phyloP scores from a whole-genome alignment of 345 rosid species.

The Dipteronia dyeriana region DNA sequence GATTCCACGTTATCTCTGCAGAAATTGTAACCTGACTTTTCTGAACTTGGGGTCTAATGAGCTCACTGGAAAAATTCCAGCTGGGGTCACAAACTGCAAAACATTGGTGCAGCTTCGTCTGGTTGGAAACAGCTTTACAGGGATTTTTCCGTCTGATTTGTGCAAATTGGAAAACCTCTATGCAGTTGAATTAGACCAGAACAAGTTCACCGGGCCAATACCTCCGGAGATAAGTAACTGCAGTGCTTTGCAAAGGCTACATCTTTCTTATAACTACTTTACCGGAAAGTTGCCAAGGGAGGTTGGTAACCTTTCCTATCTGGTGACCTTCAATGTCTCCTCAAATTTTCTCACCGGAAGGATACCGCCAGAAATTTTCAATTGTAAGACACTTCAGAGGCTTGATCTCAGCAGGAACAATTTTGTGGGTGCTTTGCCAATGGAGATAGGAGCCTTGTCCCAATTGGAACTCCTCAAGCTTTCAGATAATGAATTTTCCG shows the following conservation, averaged over 20 bases:
- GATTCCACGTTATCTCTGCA: conserved; percentile 68
- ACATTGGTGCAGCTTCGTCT: conserved; percentile 69
- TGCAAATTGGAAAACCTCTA: conserved; percentile 66
- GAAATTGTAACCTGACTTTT: conserved; percentile 49
- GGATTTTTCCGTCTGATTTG: conserved; percentile 62
- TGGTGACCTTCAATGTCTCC: conserved; percentile 76
- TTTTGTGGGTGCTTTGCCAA: conserved; percentile 59
- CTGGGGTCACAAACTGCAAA: conserved; percentile 56
- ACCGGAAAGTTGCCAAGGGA: conserved; percentile 67
- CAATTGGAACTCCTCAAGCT: conserved; percentile 88
- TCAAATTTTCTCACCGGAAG: conserved; percentile 67
- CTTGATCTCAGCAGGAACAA: conserved; percentile 76
- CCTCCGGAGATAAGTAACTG: conserved; percentile 69
- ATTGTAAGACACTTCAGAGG: conserved; percentile 77
- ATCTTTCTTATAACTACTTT: conserved; percentile 63
- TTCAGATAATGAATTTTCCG: conserved; percentile 66
- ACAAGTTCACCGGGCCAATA: conserved; percentile 68
- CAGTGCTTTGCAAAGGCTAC: conserved; percentile 63
- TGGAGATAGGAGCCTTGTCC: conserved; percentile 60
- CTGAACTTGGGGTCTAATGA: conserved; percentile 70
- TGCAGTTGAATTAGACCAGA: conserved; percentile 69
- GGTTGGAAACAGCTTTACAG: conserved; percentile 55
- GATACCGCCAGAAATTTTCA: conserved; percentile 67
- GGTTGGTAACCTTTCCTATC: conserved; percentile 62
- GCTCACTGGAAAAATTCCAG: conserved; percentile 71